A percentile compares a stretch with the other conserved stretches of the same genome.
Evolutionary conservation across 768 basidiomycete genomes (phyloP).

Genomic region (Macrolepiota dolichaula): DNA sequence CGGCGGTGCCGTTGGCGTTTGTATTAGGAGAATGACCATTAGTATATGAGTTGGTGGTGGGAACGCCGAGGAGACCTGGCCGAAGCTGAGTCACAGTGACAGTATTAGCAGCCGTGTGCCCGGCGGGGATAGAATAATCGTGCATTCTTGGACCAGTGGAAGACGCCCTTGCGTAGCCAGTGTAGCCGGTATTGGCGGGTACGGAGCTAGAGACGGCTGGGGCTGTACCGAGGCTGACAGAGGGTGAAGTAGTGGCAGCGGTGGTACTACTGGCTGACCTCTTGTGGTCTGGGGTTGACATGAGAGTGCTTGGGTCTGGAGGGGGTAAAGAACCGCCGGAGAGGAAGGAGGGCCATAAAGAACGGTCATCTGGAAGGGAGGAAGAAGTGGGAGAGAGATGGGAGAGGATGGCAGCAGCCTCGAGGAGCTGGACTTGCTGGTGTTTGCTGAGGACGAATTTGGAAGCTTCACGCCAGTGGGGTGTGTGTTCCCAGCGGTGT

Average conservation of each 20-base stretch:
- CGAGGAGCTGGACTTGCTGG: conserved; percentile 94
- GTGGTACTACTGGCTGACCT: conserved; percentile 4
- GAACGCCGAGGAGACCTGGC: conserved; percentile 48
- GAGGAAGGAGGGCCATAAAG: conserved; percentile 85
- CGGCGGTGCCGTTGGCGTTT: neutral
- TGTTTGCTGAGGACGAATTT: conserved; percentile 93
- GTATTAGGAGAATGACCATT: neutral
- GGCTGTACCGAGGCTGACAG: conserved; percentile 10
- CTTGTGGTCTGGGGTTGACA: conserved; percentile 21
- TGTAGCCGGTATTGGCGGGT: conserved; percentile 30
- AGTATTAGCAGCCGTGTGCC: conserved; percentile 23
- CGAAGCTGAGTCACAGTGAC: conserved; percentile 51
- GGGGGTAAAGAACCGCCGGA: conserved; percentile 67
- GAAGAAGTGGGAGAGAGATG: conserved; percentile 69
- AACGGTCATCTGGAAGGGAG: conserved; percentile 90
- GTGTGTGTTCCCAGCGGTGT: conserved; percentile 97
- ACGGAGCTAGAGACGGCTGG: conserved; percentile 49
- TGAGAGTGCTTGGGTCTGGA: conserved; percentile 29
- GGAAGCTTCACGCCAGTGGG: conserved; percentile 91
- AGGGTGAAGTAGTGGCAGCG: neutral
- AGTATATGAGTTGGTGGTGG: conserved; percentile 16
- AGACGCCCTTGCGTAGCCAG: conserved; percentile 21
- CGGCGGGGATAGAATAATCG: conserved; percentile 53
- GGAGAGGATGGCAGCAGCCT: conserved; percentile 94
- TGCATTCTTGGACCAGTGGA: conserved; percentile 60